These are phyloP conservation scores for Penicillium parvum DNA, from an alignment of 495 filamentous ascomycete genomes.

Conservation along the genomic window DNA sequence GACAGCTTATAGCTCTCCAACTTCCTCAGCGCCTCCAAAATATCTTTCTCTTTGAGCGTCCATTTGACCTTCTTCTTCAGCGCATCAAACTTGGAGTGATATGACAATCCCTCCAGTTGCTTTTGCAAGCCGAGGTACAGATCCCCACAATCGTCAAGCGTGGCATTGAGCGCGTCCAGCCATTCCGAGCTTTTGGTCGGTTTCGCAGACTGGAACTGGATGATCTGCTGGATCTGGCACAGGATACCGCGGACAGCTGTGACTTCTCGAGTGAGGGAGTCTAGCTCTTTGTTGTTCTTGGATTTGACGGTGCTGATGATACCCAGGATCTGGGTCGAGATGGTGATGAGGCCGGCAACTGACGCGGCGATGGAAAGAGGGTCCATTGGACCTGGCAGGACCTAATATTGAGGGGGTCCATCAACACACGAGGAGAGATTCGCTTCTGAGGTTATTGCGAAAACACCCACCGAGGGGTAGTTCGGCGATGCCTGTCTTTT, in stretches of 20 bases:
- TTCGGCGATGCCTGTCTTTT: too few relatives aligned
- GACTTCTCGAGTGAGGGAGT: slow-evolving; percentile 1
- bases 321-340: slow-evolving; percentile 3
- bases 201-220: slow-evolving; percentile 5
- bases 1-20: slow-evolving; percentile 4
- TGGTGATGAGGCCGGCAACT: slow-evolving; percentile 5
- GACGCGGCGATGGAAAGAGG: slow-evolving; percentile 7
- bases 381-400: neutral
- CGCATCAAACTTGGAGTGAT: neutral
- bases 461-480: neutral
- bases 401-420: neutral
- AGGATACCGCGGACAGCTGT: slow-evolving; percentile 3
- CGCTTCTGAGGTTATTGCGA: neutral
- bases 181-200: slow-evolving; percentile 6
- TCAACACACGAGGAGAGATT: too few relatives aligned
- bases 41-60: slow-evolving; percentile 4
- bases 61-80: slow-evolving; percentile 5
- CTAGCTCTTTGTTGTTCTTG: slow-evolving; percentile 4
- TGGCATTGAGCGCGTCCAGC: slow-evolving; percentile 4
- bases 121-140: slow-evolving; percentile 4
- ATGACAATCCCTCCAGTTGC: neutral
- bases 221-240: slow-evolving; percentile 6
- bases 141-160: slow-evolving; percentile 1
- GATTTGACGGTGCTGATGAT: slow-evolving; percentile 3
- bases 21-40: slow-evolving; percentile 3